Evolutionary conservation across 2,329 filamentous ascomycete species (phyloP), one percentile per base, ranked within the genome.

Genomic region (Cryphonectria parasitica): DNA sequence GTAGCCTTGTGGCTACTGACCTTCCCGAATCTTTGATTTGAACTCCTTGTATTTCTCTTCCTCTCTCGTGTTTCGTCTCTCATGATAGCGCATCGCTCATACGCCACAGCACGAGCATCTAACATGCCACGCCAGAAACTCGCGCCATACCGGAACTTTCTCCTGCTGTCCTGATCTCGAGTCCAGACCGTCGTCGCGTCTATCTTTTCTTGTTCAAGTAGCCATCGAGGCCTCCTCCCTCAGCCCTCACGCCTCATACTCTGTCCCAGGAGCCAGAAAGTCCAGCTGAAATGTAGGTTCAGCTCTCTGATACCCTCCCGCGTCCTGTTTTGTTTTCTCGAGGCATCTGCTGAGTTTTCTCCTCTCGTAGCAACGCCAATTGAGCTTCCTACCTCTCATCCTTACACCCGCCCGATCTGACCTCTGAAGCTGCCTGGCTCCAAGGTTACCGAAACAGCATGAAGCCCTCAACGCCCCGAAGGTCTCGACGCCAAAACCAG

Each of bases 401-500:
- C 11, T 64, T 15, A 7, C 34, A 25, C 25, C 28, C 41, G 34
- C 43, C 8, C n/a, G 28, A 8, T 19, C n/a, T 36, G 11, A 54
- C 13, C 25, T 10, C 19, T 8, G 25, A 7, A 13, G 34, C 36
- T n/a, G n/a, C 25, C 36, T 15, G 19, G 8, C 17, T 10, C 8
- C 36, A 25, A 36, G 10, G n/a, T 31, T 3, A 6, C 28, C 22
- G 25, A 34, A n/a, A 2, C 70, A 66, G 68, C 61, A 87, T 87
- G 85, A 86, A 81, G 73, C 80, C 80, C 60, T 74, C 78, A 74
- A 83, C 83, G 39, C 83, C 84, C 56, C 77, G 78, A 58, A 78
- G 76, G 67, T 68, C 74, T 31, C 75, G 76, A n/a, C 75, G 77
- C 66, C 76, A 76, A 25, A 73, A 76, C 31, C 74, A 76, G 49